Evolutionary conservation across 768 basidiomycete species (phyloP).

Genomic region (Tylopilus subfusipes): DNA sequence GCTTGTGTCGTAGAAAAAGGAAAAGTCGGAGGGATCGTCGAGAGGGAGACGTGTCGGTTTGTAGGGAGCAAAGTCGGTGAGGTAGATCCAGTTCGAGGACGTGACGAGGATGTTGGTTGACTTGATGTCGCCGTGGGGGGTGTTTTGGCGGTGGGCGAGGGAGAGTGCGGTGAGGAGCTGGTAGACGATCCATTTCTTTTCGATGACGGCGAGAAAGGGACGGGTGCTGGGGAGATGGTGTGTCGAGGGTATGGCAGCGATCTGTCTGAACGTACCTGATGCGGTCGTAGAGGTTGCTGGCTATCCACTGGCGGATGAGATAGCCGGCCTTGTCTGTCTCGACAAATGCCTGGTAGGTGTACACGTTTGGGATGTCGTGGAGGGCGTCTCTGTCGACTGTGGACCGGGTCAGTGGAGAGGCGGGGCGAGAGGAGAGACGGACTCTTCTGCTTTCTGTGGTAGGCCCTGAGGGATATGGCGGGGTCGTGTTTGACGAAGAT

Average conservation of each 20-base stretch:
- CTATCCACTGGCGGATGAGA: slow-evolving; percentile 90
- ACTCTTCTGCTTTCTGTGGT: slow-evolving; percentile 80
- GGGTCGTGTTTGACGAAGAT: slow-evolving; percentile 96
- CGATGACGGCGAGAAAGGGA: slow-evolving; percentile 84
- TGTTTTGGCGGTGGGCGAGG: slow-evolving; percentile 77
- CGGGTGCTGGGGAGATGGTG: slow-evolving; percentile 62
- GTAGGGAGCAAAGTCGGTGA: slow-evolving; percentile 93
- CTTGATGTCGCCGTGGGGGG: slow-evolving; percentile 98
- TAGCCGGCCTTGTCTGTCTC: slow-evolving; percentile 98
- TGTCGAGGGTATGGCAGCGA: background rate
- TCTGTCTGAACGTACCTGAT: slow-evolving; percentile 68
- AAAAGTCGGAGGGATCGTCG: slow-evolving; percentile 96
- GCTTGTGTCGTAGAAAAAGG: slow-evolving; percentile 96
- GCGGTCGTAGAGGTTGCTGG: slow-evolving; percentile 92
- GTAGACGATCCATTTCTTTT: slow-evolving; percentile 98
- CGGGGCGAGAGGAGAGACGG: background rate
- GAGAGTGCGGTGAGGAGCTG: slow-evolving; percentile 84
- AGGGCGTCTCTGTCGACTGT: slow-evolving; percentile 85
- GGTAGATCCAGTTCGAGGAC: slow-evolving; percentile 92
- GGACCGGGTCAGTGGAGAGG: background rate
- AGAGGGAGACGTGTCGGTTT: slow-evolving; percentile 95
- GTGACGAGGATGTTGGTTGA: slow-evolving; percentile 96
- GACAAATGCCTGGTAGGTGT: slow-evolving; percentile 83
- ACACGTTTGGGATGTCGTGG: slow-evolving; percentile 80
- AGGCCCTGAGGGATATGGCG: slow-evolving; percentile 67